phyloP scores from a whole-genome alignment of 2,329 filamentous ascomycete genomes.

The Rhinocladiella mackenziei region DNA sequence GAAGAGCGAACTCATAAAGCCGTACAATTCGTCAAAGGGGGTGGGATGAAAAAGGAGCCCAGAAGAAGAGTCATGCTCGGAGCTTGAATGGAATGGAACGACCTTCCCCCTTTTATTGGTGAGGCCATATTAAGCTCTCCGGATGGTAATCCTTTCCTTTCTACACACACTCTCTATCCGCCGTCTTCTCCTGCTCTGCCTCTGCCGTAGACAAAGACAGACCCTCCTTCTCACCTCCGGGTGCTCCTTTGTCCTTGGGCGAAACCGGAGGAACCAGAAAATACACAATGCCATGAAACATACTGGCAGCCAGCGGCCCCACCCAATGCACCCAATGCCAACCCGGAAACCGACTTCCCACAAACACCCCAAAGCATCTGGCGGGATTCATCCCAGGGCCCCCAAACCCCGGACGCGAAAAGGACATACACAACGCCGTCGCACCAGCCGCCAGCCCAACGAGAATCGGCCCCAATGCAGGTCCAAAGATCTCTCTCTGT shows the following conservation, averaged over 20 bases:
- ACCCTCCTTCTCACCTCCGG: too few relatives aligned
- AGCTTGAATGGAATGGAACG: constrained; percentile 9
- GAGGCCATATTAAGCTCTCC: not conserved
- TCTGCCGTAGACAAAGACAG: too few relatives aligned
- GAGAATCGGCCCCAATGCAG: constrained; percentile 47
- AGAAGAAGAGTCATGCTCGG: constrained; percentile 23
- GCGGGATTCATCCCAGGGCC: constrained; percentile 46
- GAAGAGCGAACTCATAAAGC: constrained; percentile 69
- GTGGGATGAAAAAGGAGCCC: constrained; percentile 23
- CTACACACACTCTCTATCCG: constrained; percentile 13
- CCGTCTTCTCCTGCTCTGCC: constrained; percentile 5
- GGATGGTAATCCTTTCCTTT: not conserved
- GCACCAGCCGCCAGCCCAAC: constrained; percentile 43
- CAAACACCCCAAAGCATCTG: constrained; percentile 45
- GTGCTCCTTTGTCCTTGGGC: constrained; percentile 1
- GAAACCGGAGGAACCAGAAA: constrained; percentile 27
- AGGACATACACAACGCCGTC: constrained; percentile 38
- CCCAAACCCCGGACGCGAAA: constrained; percentile 40
- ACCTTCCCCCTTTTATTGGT: not conserved
- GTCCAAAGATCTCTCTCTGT: constrained; percentile 49
- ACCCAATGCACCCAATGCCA: constrained; percentile 42
- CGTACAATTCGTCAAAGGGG: constrained; percentile 49
- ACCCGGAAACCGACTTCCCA: constrained; percentile 33
- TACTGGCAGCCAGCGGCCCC: constrained; percentile 33
- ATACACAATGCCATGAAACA: constrained; percentile 35